Base-by-base conservation (phyloP, 2,329 filamentous ascomycete species). In the Fusarium poae region DNA sequence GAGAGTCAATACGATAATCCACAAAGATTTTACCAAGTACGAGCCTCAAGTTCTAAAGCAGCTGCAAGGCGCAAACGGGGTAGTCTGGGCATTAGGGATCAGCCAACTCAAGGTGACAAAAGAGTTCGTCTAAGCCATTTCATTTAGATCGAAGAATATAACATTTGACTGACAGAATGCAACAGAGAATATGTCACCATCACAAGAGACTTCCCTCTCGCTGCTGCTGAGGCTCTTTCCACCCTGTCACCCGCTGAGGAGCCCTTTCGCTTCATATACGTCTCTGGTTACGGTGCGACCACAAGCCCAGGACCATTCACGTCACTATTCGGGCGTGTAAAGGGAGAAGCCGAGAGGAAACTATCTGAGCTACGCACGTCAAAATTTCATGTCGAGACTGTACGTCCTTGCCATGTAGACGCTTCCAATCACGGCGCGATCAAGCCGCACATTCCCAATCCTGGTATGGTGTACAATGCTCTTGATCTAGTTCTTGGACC, bases 81-180 rank as follows among this genome's bases (percentile, higher is more conserved):
- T 50, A 5, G 52, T 71, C 11, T 71, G 68, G 68, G 68, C 68
- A 18, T 57, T 71, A 16, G 68, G 68, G 3, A 56, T 71, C 23
- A 71, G 68, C 16, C 68, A 69, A 37, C 49, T 52, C 20, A 57
- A 71, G 10, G 68, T 67, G 11, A 56, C 65, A 29, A 67, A 67
- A 45, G 68, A 69, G 68, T 67, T 20, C 18, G 65, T 45, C 13
- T 20, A 20, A 11, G 18, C 11, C 9, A 13, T 40, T 9, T 23
- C 9, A 16, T 4, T 43, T 25, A 18, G 3, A 6, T 20, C 25
- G 21, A 25, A 43, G 16, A 18, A 5, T 4, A 43, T 25, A 43
- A 6, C 16, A 25, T 43, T 43, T 25, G 21, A 12, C 39, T 42
- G 20, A 25, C 16, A 32, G 6, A 15, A 23, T 3, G n/a, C 7